phyloP scores from a whole-genome alignment of 495 filamentous ascomycete genomes.

The Aspergillus cavernicola region DNA sequence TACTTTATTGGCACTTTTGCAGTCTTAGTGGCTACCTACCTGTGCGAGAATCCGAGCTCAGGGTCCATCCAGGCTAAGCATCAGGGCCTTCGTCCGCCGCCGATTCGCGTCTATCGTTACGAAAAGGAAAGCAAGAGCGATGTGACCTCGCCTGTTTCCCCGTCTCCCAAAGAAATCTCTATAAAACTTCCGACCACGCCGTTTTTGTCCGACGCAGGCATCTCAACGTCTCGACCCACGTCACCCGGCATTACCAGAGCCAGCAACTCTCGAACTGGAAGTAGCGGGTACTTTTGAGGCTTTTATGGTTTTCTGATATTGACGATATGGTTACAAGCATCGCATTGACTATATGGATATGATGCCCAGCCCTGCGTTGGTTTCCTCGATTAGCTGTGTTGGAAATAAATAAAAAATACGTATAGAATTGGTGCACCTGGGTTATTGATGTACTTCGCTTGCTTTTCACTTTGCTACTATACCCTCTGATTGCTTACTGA shows the following conservation, averaged over 20 bases:
- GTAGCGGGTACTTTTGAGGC: conserved; percentile 34
- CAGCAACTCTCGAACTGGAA: conserved; percentile 31
- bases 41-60: conserved; percentile 60
- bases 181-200: conserved; percentile 50
- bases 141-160: conserved; percentile 44
- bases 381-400: background rate
- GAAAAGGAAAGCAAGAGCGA: conserved; percentile 58
- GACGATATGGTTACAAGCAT: conserved; percentile 15
- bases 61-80: conserved; percentile 38
- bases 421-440: conserved; percentile 2
- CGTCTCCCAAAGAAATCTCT: conserved; percentile 44
- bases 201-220: conserved; percentile 47
- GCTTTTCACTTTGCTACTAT: background rate
- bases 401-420: conserved; percentile 17
- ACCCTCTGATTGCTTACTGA: background rate
- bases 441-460: conserved; percentile 1
- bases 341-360: conserved; percentile 11
- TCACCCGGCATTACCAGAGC: conserved; percentile 58
- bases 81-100: conserved; percentile 56
- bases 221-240: conserved; percentile 63
- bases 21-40: conserved; percentile 76
- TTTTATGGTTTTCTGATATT: conserved; percentile 22
- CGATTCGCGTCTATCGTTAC: conserved; percentile 69
- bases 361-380: conserved; percentile 6
- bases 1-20: conserved; percentile 74